Evolutionary conservation across 2,329 filamentous ascomycete genomes (phyloP).

Genomic region (Fusarium xylarioides): DNA sequence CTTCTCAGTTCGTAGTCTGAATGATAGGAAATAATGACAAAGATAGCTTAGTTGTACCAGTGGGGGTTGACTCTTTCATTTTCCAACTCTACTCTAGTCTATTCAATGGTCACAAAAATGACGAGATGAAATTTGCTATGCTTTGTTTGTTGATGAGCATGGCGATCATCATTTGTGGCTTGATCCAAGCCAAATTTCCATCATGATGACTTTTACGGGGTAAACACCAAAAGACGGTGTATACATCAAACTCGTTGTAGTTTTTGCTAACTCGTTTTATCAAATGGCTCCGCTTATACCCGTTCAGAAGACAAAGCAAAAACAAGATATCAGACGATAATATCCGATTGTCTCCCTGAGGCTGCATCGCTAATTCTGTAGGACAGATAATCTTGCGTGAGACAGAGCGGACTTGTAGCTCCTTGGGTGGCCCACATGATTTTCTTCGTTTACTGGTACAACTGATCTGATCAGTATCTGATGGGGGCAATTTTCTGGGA

Average conservation of each 20-base stretch:
- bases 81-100: not conserved
- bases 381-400: not conserved
- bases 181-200: not conserved
- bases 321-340: conserved; percentile 1
- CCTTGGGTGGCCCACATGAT: conserved; percentile 12
- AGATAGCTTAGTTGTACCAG: conserved; percentile 19
- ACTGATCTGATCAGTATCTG: conserved; percentile 18
- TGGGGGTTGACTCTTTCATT: conserved; percentile 7
- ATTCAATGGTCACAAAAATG: not conserved
- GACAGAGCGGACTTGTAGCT: conserved; percentile 20
- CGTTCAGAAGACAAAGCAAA: not conserved
- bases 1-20: conserved; percentile 9
- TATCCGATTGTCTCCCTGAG: not conserved
- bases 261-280: not conserved
- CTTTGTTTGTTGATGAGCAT: not conserved
- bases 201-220: not conserved
- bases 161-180: conserved; percentile 22
- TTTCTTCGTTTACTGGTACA: not conserved
- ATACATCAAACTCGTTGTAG: not conserved
- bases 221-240: conserved; percentile 34
- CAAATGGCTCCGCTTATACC: not conserved
- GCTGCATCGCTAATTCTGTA: not conserved
- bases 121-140: conserved; percentile 20
- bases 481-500: not conserved
- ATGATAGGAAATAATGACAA: conserved; percentile 38